These are phyloP conservation scores for Geum urbanum DNA, from an alignment of 306 rosid species.

Conservation along the genomic window DNA sequence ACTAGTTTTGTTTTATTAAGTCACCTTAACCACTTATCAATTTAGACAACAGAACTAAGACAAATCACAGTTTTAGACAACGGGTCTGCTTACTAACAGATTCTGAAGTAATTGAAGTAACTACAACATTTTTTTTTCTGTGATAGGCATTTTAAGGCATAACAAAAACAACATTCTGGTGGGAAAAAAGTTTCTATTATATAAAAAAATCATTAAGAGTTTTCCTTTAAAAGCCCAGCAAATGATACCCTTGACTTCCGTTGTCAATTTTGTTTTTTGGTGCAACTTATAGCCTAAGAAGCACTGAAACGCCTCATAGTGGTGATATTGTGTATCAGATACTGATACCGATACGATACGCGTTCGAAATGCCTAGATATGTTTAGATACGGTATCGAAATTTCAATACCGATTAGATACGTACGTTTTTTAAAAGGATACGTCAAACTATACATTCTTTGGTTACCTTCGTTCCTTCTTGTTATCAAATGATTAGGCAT, in stretches of 20 bases:
- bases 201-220: not conserved
- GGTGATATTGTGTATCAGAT: no score
- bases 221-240: not conserved
- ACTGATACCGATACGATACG: no score
- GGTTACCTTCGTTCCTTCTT: no score
- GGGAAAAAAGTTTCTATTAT: not conserved
- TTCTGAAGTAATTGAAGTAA: not conserved
- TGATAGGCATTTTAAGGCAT: not conserved
- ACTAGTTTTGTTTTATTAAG: not conserved
- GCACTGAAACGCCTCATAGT: no score
- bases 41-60: not conserved
- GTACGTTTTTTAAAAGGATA: no score
- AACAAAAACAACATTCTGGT: not conserved
- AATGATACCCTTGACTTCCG: not conserved
- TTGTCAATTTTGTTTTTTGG: not conserved
- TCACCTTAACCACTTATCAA: not conserved
- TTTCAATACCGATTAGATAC: no score
- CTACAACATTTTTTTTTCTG: not conserved
- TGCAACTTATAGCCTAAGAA: constrained; percentile 1
- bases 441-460: no score
- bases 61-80: not conserved
- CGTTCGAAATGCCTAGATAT: no score
- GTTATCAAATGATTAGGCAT: no score
- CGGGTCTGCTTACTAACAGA: not conserved
- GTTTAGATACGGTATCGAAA: no score